These are phyloP conservation scores for Aspergillus sclerotiicarbonarius DNA, from an alignment of 495 filamentous ascomycete species.

Conservation along the genomic window DNA sequence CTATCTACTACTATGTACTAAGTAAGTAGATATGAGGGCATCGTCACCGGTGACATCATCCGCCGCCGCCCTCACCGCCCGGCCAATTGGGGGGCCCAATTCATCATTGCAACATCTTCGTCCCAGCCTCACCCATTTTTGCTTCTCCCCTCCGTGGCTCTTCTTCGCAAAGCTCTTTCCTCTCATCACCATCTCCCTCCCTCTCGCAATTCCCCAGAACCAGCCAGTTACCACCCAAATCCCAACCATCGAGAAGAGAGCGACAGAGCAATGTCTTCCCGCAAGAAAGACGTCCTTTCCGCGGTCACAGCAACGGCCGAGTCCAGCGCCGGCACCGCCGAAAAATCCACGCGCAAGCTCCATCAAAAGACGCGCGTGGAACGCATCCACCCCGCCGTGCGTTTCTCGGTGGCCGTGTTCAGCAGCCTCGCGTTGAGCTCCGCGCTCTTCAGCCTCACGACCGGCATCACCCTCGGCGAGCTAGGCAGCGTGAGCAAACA, in stretches of 20 bases:
- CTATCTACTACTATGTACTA: not conserved
- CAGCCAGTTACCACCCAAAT: not conserved
- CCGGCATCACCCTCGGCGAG: conserved; percentile 52
- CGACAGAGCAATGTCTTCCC: conserved; percentile 17
- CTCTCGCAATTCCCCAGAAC: conserved; percentile 5
- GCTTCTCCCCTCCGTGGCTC: not conserved
- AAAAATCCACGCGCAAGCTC: conserved; percentile 4
- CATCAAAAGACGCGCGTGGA: conserved; percentile 17
- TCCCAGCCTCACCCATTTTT: conserved; percentile 1
- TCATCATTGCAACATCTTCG: not conserved
- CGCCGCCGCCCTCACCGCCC: not conserved
- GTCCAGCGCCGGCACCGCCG: conserved; percentile 1
- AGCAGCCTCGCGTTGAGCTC: conserved; percentile 61
- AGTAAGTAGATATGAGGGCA: not conserved
- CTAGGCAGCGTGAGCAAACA: conserved; percentile 60
- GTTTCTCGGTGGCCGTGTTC: conserved; percentile 62
- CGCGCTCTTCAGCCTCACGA: conserved; percentile 53
- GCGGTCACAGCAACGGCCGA: conserved; percentile 9
- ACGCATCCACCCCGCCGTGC: conserved; percentile 45
- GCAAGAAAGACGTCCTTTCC: conserved; percentile 20
- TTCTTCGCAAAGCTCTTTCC: not conserved
- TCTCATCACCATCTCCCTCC: not conserved
- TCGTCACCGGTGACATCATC: conserved; percentile 4
- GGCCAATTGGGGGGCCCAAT: not conserved
- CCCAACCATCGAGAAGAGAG: not conserved